phyloP scores from a whole-genome alignment of 73 alveolate genomes.

The Paramecium caudatum region DNA sequence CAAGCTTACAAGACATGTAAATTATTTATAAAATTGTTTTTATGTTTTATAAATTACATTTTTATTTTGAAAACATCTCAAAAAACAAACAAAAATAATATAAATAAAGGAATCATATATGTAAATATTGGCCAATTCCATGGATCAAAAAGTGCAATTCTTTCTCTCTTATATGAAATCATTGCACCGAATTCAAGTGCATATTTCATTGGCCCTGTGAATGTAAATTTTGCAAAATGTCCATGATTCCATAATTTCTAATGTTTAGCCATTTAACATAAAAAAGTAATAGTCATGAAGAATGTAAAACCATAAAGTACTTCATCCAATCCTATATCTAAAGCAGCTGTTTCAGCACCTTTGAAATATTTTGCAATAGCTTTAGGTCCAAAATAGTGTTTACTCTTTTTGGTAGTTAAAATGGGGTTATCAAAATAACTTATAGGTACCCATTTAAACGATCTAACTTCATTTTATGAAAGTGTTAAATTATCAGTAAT shows the following conservation, averaged over 20 bases:
- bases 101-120: slow-evolving; percentile 18
- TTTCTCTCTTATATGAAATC: neutral
- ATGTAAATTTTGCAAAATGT: slow-evolving; percentile 25
- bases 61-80: no score
- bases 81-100: neutral
- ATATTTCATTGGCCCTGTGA: slow-evolving; percentile 44
- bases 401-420: neutral
- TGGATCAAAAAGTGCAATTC: neutral
- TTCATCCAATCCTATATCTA: slow-evolving; percentile 54
- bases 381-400: slow-evolving; percentile 23
- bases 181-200: slow-evolving; percentile 29
- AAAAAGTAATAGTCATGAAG: neutral
- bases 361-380: neutral
- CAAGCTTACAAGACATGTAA: no score
- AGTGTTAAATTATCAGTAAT: neutral
- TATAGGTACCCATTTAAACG: slow-evolving; percentile 14
- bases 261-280: neutral
- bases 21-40: no score
- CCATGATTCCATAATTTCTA: slow-evolving; percentile 32
- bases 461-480: neutral
- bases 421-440: slow-evolving; percentile 13
- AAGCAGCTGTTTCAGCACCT: neutral
- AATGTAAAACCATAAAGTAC: slow-evolving; percentile 59
- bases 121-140: neutral
- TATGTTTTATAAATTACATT: no score